Conservation (phyloP, 2,329 filamentous ascomycete genomes). For the Fusarium begoniae region DNA sequence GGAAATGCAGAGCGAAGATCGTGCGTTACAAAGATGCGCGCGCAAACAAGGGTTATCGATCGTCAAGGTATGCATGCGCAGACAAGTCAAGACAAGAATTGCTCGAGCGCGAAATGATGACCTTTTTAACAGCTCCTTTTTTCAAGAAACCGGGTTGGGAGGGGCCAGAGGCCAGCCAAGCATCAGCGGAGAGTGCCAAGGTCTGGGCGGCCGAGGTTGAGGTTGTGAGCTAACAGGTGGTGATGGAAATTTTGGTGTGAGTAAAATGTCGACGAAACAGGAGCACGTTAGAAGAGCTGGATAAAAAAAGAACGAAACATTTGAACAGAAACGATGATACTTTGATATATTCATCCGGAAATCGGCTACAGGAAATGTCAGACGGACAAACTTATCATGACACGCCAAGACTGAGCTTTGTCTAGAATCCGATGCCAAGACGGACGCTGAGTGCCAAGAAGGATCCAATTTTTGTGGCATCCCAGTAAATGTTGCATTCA, state of each 20-base stretch:
- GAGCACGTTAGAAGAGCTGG: not conserved
- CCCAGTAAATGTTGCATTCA: not conserved
- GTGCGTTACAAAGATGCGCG: not conserved
- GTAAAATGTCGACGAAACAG: not conserved
- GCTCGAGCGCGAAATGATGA: conserved; percentile 6
- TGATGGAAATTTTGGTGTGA: not conserved
- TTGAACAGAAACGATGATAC: not conserved
- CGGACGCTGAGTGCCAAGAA: conserved; percentile 13
- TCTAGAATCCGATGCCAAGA: conserved; percentile 31
- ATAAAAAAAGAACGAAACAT: not conserved
- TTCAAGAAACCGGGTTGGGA: conserved; percentile 10
- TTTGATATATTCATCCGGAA: not conserved
- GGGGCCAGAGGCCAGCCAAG: conserved; percentile 26
- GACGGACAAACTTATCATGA: conserved; percentile 19
- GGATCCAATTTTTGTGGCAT: conserved; percentile 1
- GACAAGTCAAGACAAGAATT: not conserved
- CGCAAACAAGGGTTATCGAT: not conserved
- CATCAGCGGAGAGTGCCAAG: conserved; percentile 36
- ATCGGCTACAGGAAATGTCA: not conserved
- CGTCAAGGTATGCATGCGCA: not conserved
- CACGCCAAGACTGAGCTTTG: conserved; percentile 29
- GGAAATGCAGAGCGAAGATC: not conserved
- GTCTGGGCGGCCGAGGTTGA: conserved; percentile 33
- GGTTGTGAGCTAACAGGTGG: not conserved
- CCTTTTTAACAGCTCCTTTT: conserved; percentile 21